A percentile compares a stretch with the other conserved stretches of the same genome.
Evolutionary conservation across 345 rosid species (phyloP).

Genomic region (Leavenworthia alabamica): DNA sequence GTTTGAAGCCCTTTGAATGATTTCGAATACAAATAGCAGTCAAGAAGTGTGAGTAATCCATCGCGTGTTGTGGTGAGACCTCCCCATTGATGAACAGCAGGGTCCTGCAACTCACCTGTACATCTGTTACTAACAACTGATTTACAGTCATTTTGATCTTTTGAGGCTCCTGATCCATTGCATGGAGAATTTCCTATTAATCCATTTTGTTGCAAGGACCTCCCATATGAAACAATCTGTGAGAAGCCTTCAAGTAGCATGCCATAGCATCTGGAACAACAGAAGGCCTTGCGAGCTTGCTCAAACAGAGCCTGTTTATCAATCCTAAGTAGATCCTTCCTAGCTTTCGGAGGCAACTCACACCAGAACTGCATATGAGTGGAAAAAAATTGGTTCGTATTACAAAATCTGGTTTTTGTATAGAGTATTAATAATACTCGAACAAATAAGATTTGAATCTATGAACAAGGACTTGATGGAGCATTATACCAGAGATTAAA

Average conservation of each 20-base stretch:
- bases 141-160: conserved; percentile 38
- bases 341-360: conserved; percentile 52
- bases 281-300: conserved; percentile 96
- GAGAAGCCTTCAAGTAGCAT: conserved; percentile 77
- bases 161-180: conserved; percentile 34
- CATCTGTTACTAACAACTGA: conserved; percentile 36
- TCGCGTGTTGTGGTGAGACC: conserved; percentile 86
- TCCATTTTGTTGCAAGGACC: conserved; percentile 69
- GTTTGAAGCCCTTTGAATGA: conserved; percentile 72
- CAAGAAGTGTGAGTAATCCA: conserved; percentile 73
- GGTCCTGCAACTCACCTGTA: conserved; percentile 73
- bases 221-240: conserved; percentile 87
- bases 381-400: no score
- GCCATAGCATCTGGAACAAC: conserved; percentile 89
- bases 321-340: conserved; percentile 70
- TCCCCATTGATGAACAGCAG: conserved; percentile 95
- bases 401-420: conserved; percentile 17
- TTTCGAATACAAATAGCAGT: conserved; percentile 72
- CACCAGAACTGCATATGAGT: conserved; percentile 84
- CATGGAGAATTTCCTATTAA: conserved; percentile 35
- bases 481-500: no score
- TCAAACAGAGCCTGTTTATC: conserved; percentile 87
- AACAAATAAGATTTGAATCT: no score
- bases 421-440: no score
- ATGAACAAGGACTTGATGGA: no score